Conservation (phyloP, 768 basidiomycete species). For the Mycena albidolilacea region DNA sequence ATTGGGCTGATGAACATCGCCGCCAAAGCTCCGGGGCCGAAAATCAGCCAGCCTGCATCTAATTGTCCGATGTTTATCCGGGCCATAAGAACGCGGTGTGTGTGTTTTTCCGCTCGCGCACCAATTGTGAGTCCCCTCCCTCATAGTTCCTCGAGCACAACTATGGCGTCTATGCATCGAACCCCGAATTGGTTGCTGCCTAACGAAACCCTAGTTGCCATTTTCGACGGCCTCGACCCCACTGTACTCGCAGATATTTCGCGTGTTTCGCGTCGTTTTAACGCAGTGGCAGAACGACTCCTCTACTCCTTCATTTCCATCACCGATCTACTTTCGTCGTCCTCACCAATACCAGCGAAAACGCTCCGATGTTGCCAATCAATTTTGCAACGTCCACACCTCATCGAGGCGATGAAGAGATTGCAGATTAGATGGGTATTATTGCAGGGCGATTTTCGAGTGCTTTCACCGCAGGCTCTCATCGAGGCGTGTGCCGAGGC, state of each 20-base stretch:
- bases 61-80: constrained; percentile 28
- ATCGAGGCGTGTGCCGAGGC: constrained; percentile 58
- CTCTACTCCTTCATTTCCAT: constrained; percentile 70
- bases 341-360: constrained; percentile 56
- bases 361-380: constrained; percentile 70
- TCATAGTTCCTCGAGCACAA: not conserved
- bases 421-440: constrained; percentile 62
- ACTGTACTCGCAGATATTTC: constrained; percentile 57
- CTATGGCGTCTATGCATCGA: constrained; percentile 7
- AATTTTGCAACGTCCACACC: constrained; percentile 61
- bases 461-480: constrained; percentile 49
- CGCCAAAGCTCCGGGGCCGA: constrained; percentile 23
- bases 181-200: constrained; percentile 55
- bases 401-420: constrained; percentile 60
- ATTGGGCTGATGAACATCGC: constrained; percentile 6
- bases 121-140: not conserved
- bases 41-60: constrained; percentile 21
- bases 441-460: constrained; percentile 60
- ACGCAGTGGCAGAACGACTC: constrained; percentile 70
- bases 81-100: constrained; percentile 10
- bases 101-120: constrained; percentile 4
- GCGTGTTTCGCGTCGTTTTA: constrained; percentile 62
- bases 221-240: constrained; percentile 59
- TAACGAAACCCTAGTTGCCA: constrained; percentile 68
- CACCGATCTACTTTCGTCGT: constrained; percentile 60